Evolutionary conservation across 306 rosid genomes (phyloP), one percentile per base, ranked within the genome.

Genomic region (Coriaria nepalensis): DNA sequence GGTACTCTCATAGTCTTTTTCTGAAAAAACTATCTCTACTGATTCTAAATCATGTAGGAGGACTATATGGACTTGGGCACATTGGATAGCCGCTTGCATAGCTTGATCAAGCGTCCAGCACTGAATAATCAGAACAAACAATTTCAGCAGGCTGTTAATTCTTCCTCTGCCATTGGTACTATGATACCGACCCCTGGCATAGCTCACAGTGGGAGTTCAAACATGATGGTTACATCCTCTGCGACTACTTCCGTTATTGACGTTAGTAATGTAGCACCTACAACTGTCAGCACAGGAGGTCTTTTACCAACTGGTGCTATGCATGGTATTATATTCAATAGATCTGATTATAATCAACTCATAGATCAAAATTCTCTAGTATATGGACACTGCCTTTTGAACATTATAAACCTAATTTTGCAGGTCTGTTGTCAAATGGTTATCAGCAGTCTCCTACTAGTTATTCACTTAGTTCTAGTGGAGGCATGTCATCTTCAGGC

Each of bases 141-240:
- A 45, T 73, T 75, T 61, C 64, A 71, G 29, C 95, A 71, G 64
- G 74, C 59, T 62, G 81, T 73, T 47, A 71, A 66, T 76, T 73
- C 88, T 47, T 52, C 76, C 20, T 73, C 95, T 52, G 67, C 86
- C 13, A 38, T 75, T 41, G 71, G 87, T 56, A 79, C 84, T 40
- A 90, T 90, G 98, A 90, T 85, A 73, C 94, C 98, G 13, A 90
- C 98, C 5, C 95, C 98, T 38, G 96, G 98, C 43, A 81, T 90
- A 79, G 62, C 81, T 10, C 84, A 79, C 55, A 57, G 66, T 67
- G 74, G 80, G 62, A 82, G 78, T 78, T 73, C 98, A 53, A 85
- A 59, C 64, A 67, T 79, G 79, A 64, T 55, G 46, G 82, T 63
- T 56, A 40, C 82, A 9, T 75, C 95, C 66, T 79, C 82, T 42